Conservation (phyloP, 164 flowering plant genomes). For the Warburgia ugandensis region DNA sequence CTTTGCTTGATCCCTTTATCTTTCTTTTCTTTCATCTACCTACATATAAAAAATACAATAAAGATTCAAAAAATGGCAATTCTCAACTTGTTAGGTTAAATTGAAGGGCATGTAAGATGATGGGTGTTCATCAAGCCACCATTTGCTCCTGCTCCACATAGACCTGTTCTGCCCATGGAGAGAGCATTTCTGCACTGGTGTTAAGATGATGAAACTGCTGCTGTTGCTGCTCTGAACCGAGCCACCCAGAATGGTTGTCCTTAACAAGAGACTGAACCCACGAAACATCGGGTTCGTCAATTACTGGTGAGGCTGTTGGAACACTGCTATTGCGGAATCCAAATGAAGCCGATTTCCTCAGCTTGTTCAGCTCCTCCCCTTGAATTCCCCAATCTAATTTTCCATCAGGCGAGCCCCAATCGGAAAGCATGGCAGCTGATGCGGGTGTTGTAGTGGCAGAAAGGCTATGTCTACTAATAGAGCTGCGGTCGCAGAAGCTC, state of each 20-base stretch:
- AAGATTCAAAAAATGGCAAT: conserved; percentile 18
- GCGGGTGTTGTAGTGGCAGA: conserved; percentile 15
- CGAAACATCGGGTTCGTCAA: conserved; percentile 73
- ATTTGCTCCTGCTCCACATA: conserved; percentile 90
- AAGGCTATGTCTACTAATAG: conserved; percentile 19
- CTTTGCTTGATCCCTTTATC: too few relatives aligned
- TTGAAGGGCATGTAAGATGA: not conserved
- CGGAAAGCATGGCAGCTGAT: conserved; percentile 29
- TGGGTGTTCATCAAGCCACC: conserved; percentile 49
- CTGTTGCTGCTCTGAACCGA: conserved; percentile 19
- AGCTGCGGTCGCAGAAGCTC: conserved; percentile 68
- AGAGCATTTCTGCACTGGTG: conserved; percentile 36
- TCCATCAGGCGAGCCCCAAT: conserved; percentile 82
- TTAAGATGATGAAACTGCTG: conserved; percentile 2
- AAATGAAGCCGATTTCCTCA: conserved; percentile 78
- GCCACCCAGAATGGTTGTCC: conserved; percentile 5
- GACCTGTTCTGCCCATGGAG: conserved; percentile 72
- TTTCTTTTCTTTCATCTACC: too few relatives aligned
- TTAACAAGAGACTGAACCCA: conserved; percentile 60
- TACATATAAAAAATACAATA: conserved; percentile 17
- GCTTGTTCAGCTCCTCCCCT: conserved; percentile 73
- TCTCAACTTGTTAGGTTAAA: not conserved
- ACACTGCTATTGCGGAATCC: conserved; percentile 36
- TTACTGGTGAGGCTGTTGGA: conserved; percentile 4
- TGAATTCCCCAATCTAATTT: conserved; percentile 84